Conservation (phyloP, 768 basidiomycete genomes). For the Rhodotorula graminis region DNA sequence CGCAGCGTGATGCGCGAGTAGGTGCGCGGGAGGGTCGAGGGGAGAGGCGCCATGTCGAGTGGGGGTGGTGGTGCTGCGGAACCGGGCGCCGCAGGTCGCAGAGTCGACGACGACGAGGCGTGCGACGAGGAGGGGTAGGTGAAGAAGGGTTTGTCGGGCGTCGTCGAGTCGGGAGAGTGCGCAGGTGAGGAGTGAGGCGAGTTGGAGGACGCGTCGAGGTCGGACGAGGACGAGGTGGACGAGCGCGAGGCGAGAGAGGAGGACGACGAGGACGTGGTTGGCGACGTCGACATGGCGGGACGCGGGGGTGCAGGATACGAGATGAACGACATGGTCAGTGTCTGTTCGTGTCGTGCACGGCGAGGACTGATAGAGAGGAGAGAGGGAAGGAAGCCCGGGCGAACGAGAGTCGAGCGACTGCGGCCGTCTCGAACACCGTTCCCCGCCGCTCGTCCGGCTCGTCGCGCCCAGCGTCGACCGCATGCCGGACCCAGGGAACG, state of each 20-base stretch:
- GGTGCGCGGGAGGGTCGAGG: slow-evolving; percentile 7
- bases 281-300: background rate
- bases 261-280: background rate
- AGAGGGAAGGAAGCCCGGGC: background rate
- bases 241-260: background rate
- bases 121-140: background rate
- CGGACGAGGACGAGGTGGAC: background rate
- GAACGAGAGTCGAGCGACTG: background rate
- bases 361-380: background rate
- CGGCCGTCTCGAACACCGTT: no score
- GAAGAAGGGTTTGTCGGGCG: background rate
- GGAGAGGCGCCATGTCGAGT: background rate
- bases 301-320: background rate
- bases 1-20: slow-evolving; percentile 59
- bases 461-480: no score
- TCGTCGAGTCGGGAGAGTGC: fast-evolving
- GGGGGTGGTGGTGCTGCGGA: background rate
- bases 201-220: background rate
- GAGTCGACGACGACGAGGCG: background rate
- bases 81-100: no score
- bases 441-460: no score
- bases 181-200: background rate
- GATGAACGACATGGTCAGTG: background rate
- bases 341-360: background rate
- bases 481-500: no score